A percentile compares a stretch with the other conserved stretches of the same genome.
These are phyloP conservation scores for Fusarium devonianum DNA, from an alignment of 2,329 filamentous ascomycete genomes.

Conservation along the genomic window DNA sequence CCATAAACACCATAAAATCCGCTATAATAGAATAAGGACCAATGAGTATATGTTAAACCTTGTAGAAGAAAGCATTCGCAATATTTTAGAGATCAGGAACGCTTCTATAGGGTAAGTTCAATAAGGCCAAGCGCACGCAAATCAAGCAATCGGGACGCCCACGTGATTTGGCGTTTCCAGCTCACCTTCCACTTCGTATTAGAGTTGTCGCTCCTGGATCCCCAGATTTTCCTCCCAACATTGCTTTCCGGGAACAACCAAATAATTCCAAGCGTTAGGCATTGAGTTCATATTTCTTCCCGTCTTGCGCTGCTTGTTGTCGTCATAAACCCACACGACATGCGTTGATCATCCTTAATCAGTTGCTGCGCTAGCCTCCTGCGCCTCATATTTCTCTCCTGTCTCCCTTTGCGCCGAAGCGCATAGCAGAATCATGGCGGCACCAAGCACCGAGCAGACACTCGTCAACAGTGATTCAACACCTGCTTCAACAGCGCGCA, in stretches of 20 bases:
- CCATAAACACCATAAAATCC: too few relatives aligned
- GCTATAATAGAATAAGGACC: too few relatives aligned
- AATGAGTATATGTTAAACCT: too few relatives aligned
- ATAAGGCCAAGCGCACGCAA: too few relatives aligned
- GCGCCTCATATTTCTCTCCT: slow-evolving; percentile 19
- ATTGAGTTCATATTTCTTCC: too few relatives aligned
- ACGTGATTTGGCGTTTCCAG: slow-evolving; percentile 41
- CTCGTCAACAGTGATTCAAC: slow-evolving; percentile 28
- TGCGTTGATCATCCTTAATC: slow-evolving; percentile 23
- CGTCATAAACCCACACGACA: slow-evolving; percentile 15
- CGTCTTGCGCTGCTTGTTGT: neutral
- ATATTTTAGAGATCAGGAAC: too few relatives aligned
- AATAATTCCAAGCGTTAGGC: too few relatives aligned
- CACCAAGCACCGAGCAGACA: slow-evolving; percentile 36
- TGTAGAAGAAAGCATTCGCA: too few relatives aligned
- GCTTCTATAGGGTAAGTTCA: slow-evolving; percentile 19
- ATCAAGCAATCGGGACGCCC: neutral
- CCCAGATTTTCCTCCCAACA: slow-evolving; percentile 6
- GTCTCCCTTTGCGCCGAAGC: slow-evolving; percentile 10
- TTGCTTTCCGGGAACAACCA: slow-evolving; percentile 4
- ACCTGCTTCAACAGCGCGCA: slow-evolving; percentile 45
- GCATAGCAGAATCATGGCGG: slow-evolving; percentile 23
- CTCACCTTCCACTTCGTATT: slow-evolving; percentile 29
- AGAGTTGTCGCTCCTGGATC: neutral
- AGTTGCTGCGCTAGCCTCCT: slow-evolving; percentile 18